Evolutionary conservation across 352 stramenopile species (phyloP).

Genomic region (Phytopythium helicoides): DNA sequence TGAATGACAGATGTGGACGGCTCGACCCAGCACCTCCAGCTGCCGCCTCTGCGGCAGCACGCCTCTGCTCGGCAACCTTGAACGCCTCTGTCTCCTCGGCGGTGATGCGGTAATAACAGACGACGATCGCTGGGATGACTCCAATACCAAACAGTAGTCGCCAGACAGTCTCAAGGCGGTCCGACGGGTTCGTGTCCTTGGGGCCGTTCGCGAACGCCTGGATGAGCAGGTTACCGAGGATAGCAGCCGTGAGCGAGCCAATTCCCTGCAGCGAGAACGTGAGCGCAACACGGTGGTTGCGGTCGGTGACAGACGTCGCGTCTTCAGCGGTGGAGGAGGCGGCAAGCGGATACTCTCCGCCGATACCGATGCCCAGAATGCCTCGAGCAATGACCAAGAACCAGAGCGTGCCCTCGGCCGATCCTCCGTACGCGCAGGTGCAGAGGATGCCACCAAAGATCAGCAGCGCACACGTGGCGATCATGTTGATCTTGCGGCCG

Average conservation of each 20-base stretch:
- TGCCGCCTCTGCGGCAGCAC: not conserved
- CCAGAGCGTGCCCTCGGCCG: slow-evolving; percentile 41
- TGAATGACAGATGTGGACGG: slow-evolving; percentile 24
- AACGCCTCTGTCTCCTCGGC: slow-evolving; percentile 52
- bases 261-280: slow-evolving; percentile 70
- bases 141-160: slow-evolving; percentile 50
- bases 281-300: slow-evolving; percentile 48
- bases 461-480: slow-evolving; percentile 57
- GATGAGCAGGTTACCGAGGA: slow-evolving; percentile 32
- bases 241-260: slow-evolving; percentile 30
- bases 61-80: slow-evolving; percentile 19
- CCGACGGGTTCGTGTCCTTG: slow-evolving; percentile 23
- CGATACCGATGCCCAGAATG: slow-evolving; percentile 65
- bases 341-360: slow-evolving; percentile 47
- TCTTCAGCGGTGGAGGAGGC: slow-evolving; percentile 55
- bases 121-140: slow-evolving; percentile 36
- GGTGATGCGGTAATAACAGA: slow-evolving; percentile 53
- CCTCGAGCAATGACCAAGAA: slow-evolving; percentile 55
- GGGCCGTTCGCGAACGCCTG: slow-evolving; percentile 23
- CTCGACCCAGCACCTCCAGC: not conserved
- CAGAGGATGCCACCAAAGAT: slow-evolving; percentile 69
- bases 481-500: slow-evolving; percentile 65
- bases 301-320: slow-evolving; percentile 32
- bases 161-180: slow-evolving; percentile 51
- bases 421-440: slow-evolving; percentile 46